Percentiles rank a stretch among this genome's conserved stretches.
These are phyloP conservation scores for Wickerhamiella pararugosa DNA, from an alignment of 1,139 yeast species.

Conservation along the genomic window DNA sequence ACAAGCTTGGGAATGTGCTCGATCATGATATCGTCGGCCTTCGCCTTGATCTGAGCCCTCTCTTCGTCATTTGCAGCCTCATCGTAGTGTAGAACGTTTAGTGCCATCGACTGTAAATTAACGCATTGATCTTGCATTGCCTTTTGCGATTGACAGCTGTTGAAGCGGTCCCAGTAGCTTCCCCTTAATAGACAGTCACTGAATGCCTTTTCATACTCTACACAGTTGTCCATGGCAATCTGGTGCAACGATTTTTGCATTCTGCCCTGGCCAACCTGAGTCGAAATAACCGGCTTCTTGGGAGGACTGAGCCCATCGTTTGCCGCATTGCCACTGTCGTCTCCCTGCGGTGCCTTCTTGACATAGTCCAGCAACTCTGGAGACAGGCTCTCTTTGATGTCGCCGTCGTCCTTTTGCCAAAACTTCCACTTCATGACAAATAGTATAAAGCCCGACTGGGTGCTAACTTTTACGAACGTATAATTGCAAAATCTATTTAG, in stretches of 20 bases:
- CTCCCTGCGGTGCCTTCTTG: not conserved
- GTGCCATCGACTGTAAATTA: constrained; percentile 24
- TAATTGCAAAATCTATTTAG: not conserved
- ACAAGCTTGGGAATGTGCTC: constrained; percentile 19
- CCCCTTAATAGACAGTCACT: constrained; percentile 19
- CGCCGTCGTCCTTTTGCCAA: not conserved
- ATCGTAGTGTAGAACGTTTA: constrained; percentile 23
- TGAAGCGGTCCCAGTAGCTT: constrained; percentile 17
- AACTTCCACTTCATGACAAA: not conserved
- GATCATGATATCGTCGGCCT: constrained; percentile 25
- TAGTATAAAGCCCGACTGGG: not conserved
- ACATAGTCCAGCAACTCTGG: not conserved
- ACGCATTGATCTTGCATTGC: constrained; percentile 17
- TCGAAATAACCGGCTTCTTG: no score
- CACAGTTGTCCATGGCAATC: constrained; percentile 23
- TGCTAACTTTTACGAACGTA: not conserved
- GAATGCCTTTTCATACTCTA: constrained; percentile 20
- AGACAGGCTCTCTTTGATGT: not conserved
- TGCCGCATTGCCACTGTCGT: not conserved
- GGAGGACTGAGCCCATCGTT: no score
- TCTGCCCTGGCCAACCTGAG: constrained; percentile 4
- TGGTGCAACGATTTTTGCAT: constrained; percentile 15
- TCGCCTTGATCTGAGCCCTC: constrained; percentile 19
- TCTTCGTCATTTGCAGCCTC: constrained; percentile 19
- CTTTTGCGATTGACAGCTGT: constrained; percentile 16